Conservation (phyloP, 2,329 filamentous ascomycete species). For the Trichoderma sp. region DNA sequence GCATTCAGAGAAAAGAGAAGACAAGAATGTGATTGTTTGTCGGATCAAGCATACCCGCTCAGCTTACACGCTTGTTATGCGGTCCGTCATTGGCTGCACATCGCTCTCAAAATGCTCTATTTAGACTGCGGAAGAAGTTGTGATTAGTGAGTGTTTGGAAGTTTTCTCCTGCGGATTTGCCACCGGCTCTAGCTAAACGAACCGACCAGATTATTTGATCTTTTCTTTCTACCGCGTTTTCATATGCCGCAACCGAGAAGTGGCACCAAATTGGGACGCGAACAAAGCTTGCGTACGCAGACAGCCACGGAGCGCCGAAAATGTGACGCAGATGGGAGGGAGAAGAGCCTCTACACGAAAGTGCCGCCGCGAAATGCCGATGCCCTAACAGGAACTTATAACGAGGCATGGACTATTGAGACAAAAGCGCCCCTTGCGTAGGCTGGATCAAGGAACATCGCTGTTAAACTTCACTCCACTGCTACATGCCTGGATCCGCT, state of each 20-base stretch:
- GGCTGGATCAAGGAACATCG: neutral
- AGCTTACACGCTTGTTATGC: neutral
- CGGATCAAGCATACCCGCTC: neutral
- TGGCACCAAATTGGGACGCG: neutral
- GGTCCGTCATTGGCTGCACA: neutral
- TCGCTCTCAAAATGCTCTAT: neutral
- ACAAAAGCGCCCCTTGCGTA: neutral
- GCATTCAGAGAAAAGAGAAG: neutral
- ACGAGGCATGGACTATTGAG: slow-evolving; percentile 2
- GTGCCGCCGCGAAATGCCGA: neutral
- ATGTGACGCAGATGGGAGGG: neutral
- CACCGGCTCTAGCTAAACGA: neutral
- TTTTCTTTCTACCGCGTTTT: neutral
- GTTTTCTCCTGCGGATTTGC: neutral
- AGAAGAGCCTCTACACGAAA: neutral
- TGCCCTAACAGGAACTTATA: neutral
- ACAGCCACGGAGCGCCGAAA: neutral
- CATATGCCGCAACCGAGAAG: neutral
- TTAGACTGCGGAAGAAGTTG: neutral
- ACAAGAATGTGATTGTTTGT: neutral
- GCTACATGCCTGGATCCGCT: neutral
- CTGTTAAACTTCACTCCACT: neutral
- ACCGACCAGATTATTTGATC: neutral
- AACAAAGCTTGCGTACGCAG: neutral
- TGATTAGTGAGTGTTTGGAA: neutral